Evolutionary conservation across 495 filamentous ascomycete species (phyloP), one percentile per base, ranked within the genome.

Genomic region (Neurospora sp.): DNA sequence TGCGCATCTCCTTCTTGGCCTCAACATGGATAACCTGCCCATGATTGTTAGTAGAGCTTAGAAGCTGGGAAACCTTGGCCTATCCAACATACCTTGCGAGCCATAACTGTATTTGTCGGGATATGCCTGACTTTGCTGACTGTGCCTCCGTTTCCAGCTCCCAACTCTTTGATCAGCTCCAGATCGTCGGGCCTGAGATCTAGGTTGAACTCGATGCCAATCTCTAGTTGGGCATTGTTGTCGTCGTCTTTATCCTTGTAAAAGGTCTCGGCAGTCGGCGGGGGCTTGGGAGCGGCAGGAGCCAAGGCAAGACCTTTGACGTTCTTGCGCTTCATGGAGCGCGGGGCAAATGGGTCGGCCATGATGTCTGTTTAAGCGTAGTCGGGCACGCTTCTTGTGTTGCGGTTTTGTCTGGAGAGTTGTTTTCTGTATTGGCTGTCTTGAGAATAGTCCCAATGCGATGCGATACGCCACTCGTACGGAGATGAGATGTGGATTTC

Each of bases 101-200:
- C 96, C 96, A 99, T 99, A 71, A 97, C 88, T 0, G 95, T 94
- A 80, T 95, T 95, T 27, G 94, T 97, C 12, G 94, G 93, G 71
- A 93, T 90, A 84, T 99, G 96, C 85, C 91, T 91, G 73, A 98
- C 96, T 84, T 98, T 99, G 83, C 94, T 97, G 69, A 99, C 96
- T 0, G 96, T 97, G 16, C 96, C 96, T 71, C 96, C 96, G 89
- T 98, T 99, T 68, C 96, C 96, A 61, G 93, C 91, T 70, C 96
- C 96, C 14, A 99, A 88, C 79, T 99, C 96, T 83, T 97, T 97
- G 78, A 98, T 83, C 39, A 97, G 89, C 74, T 97, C 89, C 71
- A 99, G 81, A 81, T 99, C 96, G 79, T 98, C 96, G 69, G 92
- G 93, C 72, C 92, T 90, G 75, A 98, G 84, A 81, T 99, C 94